Base-by-base conservation (phyloP, 768 basidiomycete genomes). In the Amanita subjunquillea region DNA sequence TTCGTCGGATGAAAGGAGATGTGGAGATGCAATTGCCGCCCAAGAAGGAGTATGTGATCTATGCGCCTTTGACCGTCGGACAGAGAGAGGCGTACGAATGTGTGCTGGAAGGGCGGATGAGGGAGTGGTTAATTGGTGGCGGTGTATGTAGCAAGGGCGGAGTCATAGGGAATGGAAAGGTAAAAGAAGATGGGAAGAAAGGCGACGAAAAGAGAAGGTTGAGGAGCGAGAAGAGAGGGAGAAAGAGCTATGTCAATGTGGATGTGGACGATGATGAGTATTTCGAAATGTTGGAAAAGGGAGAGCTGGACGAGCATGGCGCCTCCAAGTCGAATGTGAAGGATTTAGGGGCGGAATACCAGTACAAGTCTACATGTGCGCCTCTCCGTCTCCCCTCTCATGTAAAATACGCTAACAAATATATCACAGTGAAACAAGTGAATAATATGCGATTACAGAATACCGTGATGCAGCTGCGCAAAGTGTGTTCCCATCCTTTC, bases 361-460 rank as follows among this genome's bases (percentile, higher is more conserved):
- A 74, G 29, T 60, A 73, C 32, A 79, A 80, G 58, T 67, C 78
- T 12, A 83, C 78, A 54, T 73, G 89, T 91, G 55, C 48, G 48
- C 25, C 34, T 10, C 37, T 50, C 9, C 7, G 68, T 62, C 10
- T n/a, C 49, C 12, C 44, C 0, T 32, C 46, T 34, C n/a, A 12
- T 47, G 15, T 20, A 7, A 17, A 13, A 8, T 10, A 20, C 8
- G 7, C 9, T 39, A 34, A 53, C 40, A 41, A 45, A 34, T 25
- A 42, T 50, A 15, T 42, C 32, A 15, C 55, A 93, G 92, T 80
- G 52, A 88, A 84, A 63, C 79, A 86, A 45, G 82, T 95, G 37
- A 93, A 93, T 67, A 93, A 91, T 63, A 86, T 93, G 87, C 83
- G 82, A 49, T 76, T 99, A 13, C 92, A 97, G 64, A 99, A 98